A percentile compares a stretch with the other conserved stretches of the same genome.
Conservation (phyloP, 2,329 filamentous ascomycete genomes). For the Eutypella sp. region DNA sequence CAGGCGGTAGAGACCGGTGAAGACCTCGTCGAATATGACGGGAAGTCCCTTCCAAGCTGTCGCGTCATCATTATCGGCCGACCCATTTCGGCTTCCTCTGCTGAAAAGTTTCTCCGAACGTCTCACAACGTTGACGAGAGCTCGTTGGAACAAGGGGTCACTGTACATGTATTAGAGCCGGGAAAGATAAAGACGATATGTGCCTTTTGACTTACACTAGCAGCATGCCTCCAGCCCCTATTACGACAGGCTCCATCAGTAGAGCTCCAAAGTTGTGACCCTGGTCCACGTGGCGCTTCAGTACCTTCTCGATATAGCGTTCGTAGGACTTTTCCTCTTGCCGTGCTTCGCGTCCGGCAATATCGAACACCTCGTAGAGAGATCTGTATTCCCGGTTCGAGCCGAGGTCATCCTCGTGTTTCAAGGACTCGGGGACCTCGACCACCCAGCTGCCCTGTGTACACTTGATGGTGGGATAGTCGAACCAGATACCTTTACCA, state of each 20-base stretch:
- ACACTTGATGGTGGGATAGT: conserved; percentile 69
- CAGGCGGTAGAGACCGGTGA: conserved; percentile 79
- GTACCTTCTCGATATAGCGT: conserved; percentile 42
- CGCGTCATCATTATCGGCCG: conserved; percentile 11
- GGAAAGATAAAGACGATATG: no score
- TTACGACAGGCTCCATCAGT: conserved; percentile 60
- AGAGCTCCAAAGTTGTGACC: conserved; percentile 57
- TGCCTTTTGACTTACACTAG: conserved; percentile 43
- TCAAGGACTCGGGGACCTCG: conserved; percentile 46
- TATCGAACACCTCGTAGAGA: conserved; percentile 56
- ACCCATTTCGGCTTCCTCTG: conserved; percentile 2
- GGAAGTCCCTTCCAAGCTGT: conserved; percentile 68
- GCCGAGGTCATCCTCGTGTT: conserved; percentile 37
- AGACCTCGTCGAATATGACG: conserved; percentile 80
- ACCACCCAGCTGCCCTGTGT: conserved; percentile 62
- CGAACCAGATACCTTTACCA: conserved; percentile 75
- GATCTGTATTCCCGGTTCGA: conserved; percentile 38
- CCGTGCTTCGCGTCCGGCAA: conserved; percentile 26
- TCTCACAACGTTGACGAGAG: conserved; percentile 64
- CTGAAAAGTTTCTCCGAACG: conserved; percentile 51
- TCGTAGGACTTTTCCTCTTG: conserved; percentile 37
- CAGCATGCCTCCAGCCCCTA: conserved; percentile 64
- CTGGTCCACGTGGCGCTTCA: conserved; percentile 41
- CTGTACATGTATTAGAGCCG: conserved; percentile 32
- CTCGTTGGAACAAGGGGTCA: conserved; percentile 75